phyloP scores from a whole-genome alignment of 176 grass and related monocot species.

The Secale cereale region DNA sequence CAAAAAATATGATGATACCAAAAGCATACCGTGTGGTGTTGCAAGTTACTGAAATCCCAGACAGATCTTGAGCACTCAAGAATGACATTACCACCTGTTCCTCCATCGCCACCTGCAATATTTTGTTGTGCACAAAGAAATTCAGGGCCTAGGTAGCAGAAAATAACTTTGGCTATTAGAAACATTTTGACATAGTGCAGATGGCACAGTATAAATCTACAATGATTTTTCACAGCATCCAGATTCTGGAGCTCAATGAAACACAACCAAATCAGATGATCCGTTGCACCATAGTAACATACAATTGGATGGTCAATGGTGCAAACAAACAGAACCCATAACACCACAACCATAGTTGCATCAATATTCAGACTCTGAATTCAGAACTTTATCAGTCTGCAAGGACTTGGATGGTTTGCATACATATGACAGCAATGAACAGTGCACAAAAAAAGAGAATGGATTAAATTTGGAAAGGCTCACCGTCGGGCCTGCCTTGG shows the following conservation, averaged over 20 bases:
- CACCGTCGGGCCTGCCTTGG: conserved; percentile 52
- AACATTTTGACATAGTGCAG: background rate
- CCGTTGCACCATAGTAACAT: background rate
- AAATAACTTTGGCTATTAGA: background rate
- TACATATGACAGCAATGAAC: background rate
- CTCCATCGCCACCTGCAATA: conserved; percentile 78
- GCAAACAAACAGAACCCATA: background rate
- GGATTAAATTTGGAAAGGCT: background rate
- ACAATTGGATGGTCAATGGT: background rate
- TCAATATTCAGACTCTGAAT: background rate
- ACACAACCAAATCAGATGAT: background rate
- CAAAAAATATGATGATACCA: background rate
- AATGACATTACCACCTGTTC: conserved; percentile 83
- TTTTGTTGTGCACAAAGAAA: background rate
- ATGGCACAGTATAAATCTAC: background rate
- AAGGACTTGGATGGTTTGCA: background rate
- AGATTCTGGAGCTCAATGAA: background rate
- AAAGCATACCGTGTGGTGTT: conserved; percentile 19
- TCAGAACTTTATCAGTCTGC: background rate
- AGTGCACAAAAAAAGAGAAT: background rate
- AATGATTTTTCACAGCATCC: background rate
- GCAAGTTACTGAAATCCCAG: conserved; percentile 62
- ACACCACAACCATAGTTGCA: background rate
- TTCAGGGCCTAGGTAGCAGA: background rate
- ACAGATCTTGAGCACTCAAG: conserved; percentile 74